phyloP scores from a whole-genome alignment of 192 early-diverging fungal genomes.

The Mortierella alpina region DNA sequence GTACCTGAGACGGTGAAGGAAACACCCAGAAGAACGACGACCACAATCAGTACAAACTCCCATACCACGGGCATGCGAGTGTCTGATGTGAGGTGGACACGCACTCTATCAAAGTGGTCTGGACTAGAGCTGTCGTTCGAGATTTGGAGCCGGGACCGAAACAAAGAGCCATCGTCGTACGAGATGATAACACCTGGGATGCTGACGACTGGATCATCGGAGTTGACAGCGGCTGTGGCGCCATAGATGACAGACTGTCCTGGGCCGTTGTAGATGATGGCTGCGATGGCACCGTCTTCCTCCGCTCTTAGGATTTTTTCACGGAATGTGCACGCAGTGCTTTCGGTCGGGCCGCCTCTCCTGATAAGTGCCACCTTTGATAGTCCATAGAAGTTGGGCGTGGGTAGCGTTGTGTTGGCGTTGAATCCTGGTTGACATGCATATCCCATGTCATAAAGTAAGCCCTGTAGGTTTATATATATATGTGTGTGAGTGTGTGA shows the following conservation, averaged over 20 bases:
- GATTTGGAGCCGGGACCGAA: neutral
- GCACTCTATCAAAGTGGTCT: conserved; percentile 8
- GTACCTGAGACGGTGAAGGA: conserved; percentile 47
- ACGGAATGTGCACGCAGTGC: conserved; percentile 24
- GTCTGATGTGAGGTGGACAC: conserved; percentile 2
- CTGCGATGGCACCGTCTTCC: conserved; percentile 20
- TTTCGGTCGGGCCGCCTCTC: conserved; percentile 18
- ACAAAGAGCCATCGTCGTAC: conserved; percentile 14
- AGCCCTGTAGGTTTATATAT: too few relatives aligned
- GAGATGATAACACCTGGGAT: conserved; percentile 29
- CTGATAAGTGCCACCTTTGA: conserved; percentile 43
- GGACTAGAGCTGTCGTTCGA: conserved; percentile 2
- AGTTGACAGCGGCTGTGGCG: conserved; percentile 18
- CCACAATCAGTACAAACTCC: conserved; percentile 48
- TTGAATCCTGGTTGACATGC: conserved; percentile 24
- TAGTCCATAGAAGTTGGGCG: conserved; percentile 30
- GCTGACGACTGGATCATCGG: neutral
- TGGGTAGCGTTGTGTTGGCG: conserved; percentile 27
- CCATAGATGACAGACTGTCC: conserved; percentile 9
- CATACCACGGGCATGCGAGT: conserved; percentile 34
- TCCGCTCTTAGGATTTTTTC: conserved; percentile 20
- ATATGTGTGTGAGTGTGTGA: too few relatives aligned
- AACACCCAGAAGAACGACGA: conserved; percentile 31
- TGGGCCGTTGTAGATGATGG: conserved; percentile 24
- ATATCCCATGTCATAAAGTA: conserved; percentile 47